Base-by-base conservation (phyloP, 768 basidiomycete genomes). In the Russula foetens region DNA sequence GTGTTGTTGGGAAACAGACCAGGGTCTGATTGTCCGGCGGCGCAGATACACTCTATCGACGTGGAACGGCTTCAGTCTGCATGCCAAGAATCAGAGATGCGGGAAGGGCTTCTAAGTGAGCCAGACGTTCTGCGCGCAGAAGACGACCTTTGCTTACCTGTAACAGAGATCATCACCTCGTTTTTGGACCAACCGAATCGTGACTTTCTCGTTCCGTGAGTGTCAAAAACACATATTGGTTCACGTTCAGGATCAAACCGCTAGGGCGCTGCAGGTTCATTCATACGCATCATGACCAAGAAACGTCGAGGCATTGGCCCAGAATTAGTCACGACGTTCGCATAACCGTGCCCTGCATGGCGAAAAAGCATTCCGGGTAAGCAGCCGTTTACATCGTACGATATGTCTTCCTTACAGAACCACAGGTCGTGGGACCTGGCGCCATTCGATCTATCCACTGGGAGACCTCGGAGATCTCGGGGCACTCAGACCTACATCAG, bases 201-300 rank as follows among this genome's bases (percentile, higher is more conserved):
- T n/a, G 59, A 53, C 15, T 63, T 61, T 28, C 52, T 62, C 2
- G 21, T 63, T 19, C 62, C 62, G 62, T 63, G 33, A 62, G 62
- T 54, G 43, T 17, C 15, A 21, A 44, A 43, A n/a, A 21, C 17
- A 24, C 31, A 28, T 35, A 4, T 12, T 7, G 31, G 35, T 53
- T 12, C 21, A 21, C 31, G 14, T 15, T 29, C 21, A 6, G 28
- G 14, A 35, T 2, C 35, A 35, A 35, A 35, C 35, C 4, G 35
- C 24, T 23, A 26, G 2, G n/a, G 2, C 9, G 6, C 21, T n/a
- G 26, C 48, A 63, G 62, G 47, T 63, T 60, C 38, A 62, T 63
- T 11, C 52, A 54, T 48, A 61, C 62, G 33, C 62, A 63, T 50
- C 59, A 63, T 24, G 62, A 63, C 23, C 41, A 9, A 38, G 26